Evolutionary conservation across 495 filamentous ascomycete species (phyloP), one percentile per base, ranked within the genome.

Genomic region (Xylaria nigripes): DNA sequence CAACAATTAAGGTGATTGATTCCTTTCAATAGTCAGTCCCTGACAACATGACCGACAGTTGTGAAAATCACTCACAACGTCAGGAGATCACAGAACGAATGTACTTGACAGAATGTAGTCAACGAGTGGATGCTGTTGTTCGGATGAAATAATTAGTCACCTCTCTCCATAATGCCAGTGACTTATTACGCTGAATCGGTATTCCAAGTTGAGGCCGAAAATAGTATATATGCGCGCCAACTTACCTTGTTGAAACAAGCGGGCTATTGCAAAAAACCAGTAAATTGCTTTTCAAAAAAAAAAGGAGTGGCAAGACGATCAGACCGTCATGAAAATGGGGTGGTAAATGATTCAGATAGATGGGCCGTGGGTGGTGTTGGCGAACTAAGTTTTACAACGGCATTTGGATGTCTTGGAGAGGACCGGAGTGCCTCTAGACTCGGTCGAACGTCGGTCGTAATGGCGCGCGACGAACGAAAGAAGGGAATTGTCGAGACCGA

Each of bases 41-140:
- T n/a, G 59, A n/a, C 16, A 57, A 36, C 29, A 51, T 30, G 38
- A 38, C 13, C 21, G 49, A 45, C 42, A 32, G 15, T 22, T n/a
- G 15, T 13, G 27, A 53, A n/a, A 67, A 61, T 59, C 53, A 74
- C 76, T 69, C 77, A 79, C 77, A 75, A 76, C 61, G 64, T 67
- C 64, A 78, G 73, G 67, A 59, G 59, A 56, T 65, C 65, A 59
- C 64, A 63, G 70, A 83, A 83, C 75, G 79, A 82, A 75, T 78
- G 79, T 77, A 83, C 76, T 83, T 82, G 79, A 82, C 78, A 76
- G 69, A 61, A 46, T 66, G 60, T 22, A 75, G 72, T 76, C 73
- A 81, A 80, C 70, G 76, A 81, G 72, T 64, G 80, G 80, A 68
- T 67, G 75, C 75, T 76, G 61, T 42, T 53, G 24, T 50, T 30